phyloP scores from a whole-genome alignment of 2,329 filamentous ascomycete species.

The Talaromyces atroroseus region DNA sequence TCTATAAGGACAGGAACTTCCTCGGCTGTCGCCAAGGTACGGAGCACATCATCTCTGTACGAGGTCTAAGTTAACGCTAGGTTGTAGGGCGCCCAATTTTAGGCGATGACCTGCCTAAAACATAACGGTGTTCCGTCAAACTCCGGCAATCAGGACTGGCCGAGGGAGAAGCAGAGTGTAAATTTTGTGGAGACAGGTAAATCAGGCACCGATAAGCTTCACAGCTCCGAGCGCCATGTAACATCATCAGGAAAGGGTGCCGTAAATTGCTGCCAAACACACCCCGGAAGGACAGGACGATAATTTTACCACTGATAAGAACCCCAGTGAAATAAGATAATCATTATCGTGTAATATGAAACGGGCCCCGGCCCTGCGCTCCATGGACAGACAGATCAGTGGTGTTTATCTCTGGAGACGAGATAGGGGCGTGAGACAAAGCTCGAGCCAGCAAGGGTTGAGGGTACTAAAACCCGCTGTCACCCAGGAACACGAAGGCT shows the following conservation, averaged over 20 bases:
- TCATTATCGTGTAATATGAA: neutral
- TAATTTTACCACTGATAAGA: neutral
- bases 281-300: neutral
- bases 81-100: neutral
- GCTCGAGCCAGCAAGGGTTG: neutral
- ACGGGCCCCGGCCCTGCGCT: neutral
- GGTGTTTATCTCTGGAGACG: neutral
- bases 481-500: neutral
- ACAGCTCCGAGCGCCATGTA: neutral
- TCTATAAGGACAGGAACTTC: too few species aligned
- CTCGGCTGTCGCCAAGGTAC: too few species aligned
- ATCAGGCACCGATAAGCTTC: neutral
- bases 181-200: neutral
- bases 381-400: neutral
- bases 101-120: slow-evolving; percentile 2
- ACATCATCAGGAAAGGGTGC: neutral
- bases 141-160: neutral
- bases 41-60: neutral
- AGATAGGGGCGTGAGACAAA: neutral
- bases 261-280: neutral
- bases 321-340: neutral
- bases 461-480: neutral
- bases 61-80: neutral
- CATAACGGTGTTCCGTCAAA: neutral
- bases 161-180: neutral